phyloP scores from a whole-genome alignment of 176 grass and related monocot species.

The Hyparrhenia diplandra region DNA sequence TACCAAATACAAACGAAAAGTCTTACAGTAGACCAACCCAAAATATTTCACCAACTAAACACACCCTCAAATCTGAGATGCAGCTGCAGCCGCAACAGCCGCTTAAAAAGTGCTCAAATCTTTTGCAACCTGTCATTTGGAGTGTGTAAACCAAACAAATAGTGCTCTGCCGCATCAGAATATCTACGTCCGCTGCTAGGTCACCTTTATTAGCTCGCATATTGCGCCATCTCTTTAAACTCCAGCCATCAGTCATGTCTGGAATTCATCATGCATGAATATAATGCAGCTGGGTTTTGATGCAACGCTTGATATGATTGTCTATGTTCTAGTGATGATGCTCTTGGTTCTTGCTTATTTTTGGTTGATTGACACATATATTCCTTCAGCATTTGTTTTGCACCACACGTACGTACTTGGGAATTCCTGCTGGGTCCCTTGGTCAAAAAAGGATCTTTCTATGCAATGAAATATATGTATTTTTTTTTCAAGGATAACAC shows the following conservation, averaged over 20 bases:
- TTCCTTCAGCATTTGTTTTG: constrained; percentile 3
- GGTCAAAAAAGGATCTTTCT: constrained; percentile 15
- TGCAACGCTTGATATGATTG: neutral
- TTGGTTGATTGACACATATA: constrained; percentile 17
- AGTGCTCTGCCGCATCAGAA: constrained; percentile 2
- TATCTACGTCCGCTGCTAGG: neutral
- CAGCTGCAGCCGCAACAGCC: too few relatives aligned
- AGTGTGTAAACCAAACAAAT: neutral
- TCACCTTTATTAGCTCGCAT: neutral
- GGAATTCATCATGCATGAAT: neutral
- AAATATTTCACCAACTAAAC: too few relatives aligned
- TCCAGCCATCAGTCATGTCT: constrained; percentile 22
- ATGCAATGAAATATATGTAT: neutral
- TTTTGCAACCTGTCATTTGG: too few relatives aligned
- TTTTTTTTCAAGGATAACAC: neutral
- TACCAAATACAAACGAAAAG: too few relatives aligned
- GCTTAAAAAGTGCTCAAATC: too few relatives aligned
- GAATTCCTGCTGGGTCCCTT: neutral
- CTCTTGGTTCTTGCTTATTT: neutral
- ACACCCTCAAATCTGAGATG: too few relatives aligned
- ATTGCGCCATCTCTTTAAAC: constrained; percentile 12
- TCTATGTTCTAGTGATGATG: neutral
- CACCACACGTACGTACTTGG: neutral
- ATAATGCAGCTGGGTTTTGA: neutral
- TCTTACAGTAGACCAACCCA: too few relatives aligned